These are phyloP conservation scores for Argentina anserina DNA, from an alignment of 306 rosid species.

Conservation along the genomic window DNA sequence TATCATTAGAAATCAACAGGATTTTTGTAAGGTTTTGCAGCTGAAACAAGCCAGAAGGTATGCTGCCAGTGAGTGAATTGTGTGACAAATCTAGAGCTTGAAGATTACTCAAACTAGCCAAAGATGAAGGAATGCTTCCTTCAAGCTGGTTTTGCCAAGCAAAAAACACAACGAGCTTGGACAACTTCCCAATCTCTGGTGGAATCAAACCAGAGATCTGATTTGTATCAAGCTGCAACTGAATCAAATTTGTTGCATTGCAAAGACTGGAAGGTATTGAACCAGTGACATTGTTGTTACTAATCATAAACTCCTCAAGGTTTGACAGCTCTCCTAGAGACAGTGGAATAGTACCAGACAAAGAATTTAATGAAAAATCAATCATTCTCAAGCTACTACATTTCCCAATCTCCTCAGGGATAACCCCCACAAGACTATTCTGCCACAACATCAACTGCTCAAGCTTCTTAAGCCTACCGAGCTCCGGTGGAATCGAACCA, in stretches of 20 bases:
- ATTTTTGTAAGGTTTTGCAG: conserved; percentile 82
- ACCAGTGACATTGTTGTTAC: conserved; percentile 85
- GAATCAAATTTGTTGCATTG: conserved; percentile 58
- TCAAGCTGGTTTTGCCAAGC: conserved; percentile 94
- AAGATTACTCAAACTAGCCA: conserved; percentile 57
- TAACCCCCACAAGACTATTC: conserved; percentile 64
- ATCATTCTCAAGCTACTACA: conserved; percentile 70
- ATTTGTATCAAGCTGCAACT: conserved; percentile 84
- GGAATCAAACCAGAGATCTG: conserved; percentile 93
- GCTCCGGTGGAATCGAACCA: conserved; percentile 73
- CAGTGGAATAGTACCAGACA: conserved; percentile 79
- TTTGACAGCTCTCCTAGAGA: conserved; percentile 48
- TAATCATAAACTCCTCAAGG: conserved; percentile 86
- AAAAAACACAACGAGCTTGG: conserved; percentile 61
- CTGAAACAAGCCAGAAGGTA: conserved; percentile 71
- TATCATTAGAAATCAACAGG: conserved; percentile 77
- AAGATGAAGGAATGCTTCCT: conserved; percentile 77
- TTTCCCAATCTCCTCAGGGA: conserved; percentile 80
- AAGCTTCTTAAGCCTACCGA: conserved; percentile 78
- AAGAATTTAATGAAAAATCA: conserved; percentile 79
- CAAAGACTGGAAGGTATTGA: conserved; percentile 70
- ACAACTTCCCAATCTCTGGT: conserved; percentile 58
- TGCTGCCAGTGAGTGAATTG: conserved; percentile 65
- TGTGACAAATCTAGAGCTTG: conserved; percentile 79
- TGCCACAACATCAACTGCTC: conserved; percentile 78